Conservation (phyloP, 2,329 filamentous ascomycete genomes). For the Canariomyces notabilis region DNA sequence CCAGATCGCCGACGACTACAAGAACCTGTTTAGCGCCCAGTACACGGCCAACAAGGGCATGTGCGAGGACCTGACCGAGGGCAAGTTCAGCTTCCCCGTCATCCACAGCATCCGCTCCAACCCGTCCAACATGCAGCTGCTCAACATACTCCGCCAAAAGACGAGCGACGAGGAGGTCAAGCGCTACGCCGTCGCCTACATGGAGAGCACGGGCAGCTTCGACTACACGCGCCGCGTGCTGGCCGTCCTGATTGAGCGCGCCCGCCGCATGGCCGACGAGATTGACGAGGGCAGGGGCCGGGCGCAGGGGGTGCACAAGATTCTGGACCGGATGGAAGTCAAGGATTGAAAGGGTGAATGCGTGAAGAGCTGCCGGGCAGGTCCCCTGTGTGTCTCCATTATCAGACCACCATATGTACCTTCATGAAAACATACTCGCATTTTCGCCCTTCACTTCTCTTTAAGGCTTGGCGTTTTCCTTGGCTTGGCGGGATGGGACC, state of each 20-base stretch:
- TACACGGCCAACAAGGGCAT: slow-evolving; percentile 89
- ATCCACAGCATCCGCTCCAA: slow-evolving; percentile 86
- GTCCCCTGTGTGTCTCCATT: too few species aligned
- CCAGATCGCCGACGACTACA: slow-evolving; percentile 91
- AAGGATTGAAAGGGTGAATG: slow-evolving; percentile 13
- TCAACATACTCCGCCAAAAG: slow-evolving; percentile 91
- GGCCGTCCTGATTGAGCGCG: slow-evolving; percentile 57
- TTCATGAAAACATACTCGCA: too few species aligned
- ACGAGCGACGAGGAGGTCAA: slow-evolving; percentile 84
- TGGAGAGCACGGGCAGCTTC: slow-evolving; percentile 87
- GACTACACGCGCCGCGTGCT: slow-evolving; percentile 73
- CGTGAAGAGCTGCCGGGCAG: not conserved
- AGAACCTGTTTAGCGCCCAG: slow-evolving; percentile 70
- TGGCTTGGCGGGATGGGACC: too few species aligned
- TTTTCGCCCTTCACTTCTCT: not conserved
- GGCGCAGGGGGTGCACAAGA: slow-evolving; percentile 55
- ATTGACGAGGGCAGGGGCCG: slow-evolving; percentile 58
- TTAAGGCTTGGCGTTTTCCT: not conserved
- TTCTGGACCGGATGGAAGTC: slow-evolving; percentile 61
- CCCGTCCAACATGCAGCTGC: slow-evolving; percentile 68
- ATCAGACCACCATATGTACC: too few species aligned
- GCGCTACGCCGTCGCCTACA: slow-evolving; percentile 82
- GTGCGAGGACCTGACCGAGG: slow-evolving; percentile 92
- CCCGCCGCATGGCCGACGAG: slow-evolving; percentile 56
- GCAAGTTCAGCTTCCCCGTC: slow-evolving; percentile 93